Evolutionary conservation across 257 asterid genomes (phyloP), one percentile per base, ranked within the genome.

Genomic region (Solanum clarkiae): DNA sequence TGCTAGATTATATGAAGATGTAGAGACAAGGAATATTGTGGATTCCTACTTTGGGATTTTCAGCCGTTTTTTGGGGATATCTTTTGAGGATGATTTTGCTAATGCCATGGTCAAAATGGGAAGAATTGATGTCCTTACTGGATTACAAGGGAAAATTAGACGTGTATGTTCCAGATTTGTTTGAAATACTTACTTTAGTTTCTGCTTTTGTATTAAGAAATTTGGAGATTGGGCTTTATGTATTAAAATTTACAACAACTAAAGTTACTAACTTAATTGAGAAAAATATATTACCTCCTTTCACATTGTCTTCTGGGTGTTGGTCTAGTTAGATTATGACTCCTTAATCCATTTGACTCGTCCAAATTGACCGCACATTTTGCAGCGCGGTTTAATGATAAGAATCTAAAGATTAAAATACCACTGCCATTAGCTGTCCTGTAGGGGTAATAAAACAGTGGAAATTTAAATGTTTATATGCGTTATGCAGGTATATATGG

Each of bases 81-180:
- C 94, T 0, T 94, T 96, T 70, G 94, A 93, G 87, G 89, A 89
- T 0, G 98, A 96, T 86, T 96, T 96, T 59, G 95, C 86, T 7
- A 53, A 77, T 11, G 86, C 99, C 0, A 93, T 96, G 92, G 92
- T 92, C 22, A 92, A 92, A 85, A 91, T 96, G 99, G 99, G 99
- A 6, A 44, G 94, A 4, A 86, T 93, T 77, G 95, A 93, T 5
- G 98, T 93, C 4, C 85, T 92, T 47, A 91, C 96, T 0, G 97
- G 95, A 10, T 32, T 84, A 16, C 88, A 88, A 26, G 99, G 99
- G 17, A 90, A 88, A 8, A 91, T 96, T 24, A 91, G 99, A 87
- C 93, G 93, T 42, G 89, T 90, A 16, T 96, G 99, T 77, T 83
- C 90, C 9, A 63, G 17, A 93, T 75, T 88, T 86, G 80, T 72